These are phyloP conservation scores for Gracilariopsis chorda DNA, from an alignment of 23 red algal genomes.

Conservation along the genomic window DNA sequence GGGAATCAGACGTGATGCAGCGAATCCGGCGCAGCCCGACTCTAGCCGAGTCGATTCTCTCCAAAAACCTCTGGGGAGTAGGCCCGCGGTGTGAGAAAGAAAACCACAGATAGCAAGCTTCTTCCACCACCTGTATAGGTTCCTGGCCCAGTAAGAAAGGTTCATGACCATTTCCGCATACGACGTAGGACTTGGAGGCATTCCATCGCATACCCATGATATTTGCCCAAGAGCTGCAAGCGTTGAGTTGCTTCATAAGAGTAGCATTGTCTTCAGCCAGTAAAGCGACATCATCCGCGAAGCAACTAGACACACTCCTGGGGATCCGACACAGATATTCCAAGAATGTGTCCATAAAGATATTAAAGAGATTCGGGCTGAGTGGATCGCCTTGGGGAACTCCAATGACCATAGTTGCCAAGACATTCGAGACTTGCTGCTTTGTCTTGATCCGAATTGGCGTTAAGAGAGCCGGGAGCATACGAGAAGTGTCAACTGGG, in stretches of 20 bases:
- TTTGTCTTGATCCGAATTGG: neutral
- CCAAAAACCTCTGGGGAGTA: no score
- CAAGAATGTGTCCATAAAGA: constrained; percentile 35
- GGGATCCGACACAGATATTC: neutral
- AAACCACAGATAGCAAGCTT: neutral
- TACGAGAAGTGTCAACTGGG: neutral
- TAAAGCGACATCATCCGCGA: constrained; percentile 10
- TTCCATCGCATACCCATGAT: neutral
- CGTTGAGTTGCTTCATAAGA: neutral
- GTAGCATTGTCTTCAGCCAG: neutral
- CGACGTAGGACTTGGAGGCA: neutral
- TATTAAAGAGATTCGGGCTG: constrained; percentile 17
- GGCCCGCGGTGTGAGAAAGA: no score
- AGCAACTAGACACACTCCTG: neutral
- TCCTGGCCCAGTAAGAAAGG: neutral
- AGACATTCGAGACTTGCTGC: neutral
- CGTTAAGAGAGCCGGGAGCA: neutral
- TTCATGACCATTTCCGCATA: neutral
- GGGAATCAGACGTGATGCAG: neutral
- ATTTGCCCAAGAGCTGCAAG: neutral
- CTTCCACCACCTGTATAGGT: neutral
- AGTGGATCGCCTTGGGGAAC: constrained; percentile 32
- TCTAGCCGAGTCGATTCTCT: neutral
- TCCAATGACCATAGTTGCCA: neutral
- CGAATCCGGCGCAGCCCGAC: neutral